A percentile compares a stretch with the other conserved stretches of the same genome.
phyloP scores from a whole-genome alignment of 768 basidiomycete genomes.

The Crassisporium funariophilum region DNA sequence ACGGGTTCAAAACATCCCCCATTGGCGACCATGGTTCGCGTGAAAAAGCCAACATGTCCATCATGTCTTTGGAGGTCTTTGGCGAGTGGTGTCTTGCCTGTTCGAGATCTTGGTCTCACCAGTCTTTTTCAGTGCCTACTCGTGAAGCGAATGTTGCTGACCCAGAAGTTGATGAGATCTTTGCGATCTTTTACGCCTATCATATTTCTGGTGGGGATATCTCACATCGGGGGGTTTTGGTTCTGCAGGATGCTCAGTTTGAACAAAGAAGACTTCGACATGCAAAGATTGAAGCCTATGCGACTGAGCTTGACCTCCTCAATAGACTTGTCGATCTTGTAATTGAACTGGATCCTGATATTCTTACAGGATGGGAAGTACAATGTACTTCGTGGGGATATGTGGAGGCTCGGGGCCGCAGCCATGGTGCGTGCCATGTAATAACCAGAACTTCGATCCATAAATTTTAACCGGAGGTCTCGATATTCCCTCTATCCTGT shows the following conservation, averaged over 20 bases:
- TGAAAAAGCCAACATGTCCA: conserved; percentile 72
- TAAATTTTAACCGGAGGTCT: conserved; percentile 54
- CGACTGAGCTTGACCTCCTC: conserved; percentile 77
- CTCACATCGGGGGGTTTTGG: conserved; percentile 52
- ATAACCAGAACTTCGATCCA: no score
- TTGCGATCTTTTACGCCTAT: conserved; percentile 73
- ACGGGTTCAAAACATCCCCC: conserved; percentile 66
- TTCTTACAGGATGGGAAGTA: conserved; percentile 91
- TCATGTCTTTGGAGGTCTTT: conserved; percentile 84
- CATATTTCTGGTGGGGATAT: conserved; percentile 49
- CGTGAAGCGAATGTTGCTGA: conserved; percentile 61
- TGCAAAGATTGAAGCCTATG: conserved; percentile 52
- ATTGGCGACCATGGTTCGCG: conserved; percentile 36
- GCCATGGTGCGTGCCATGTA: conserved; percentile 48
- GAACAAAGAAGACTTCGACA: conserved; percentile 44
- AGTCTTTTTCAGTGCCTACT: conserved; percentile 52
- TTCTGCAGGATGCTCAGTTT: conserved; percentile 43
- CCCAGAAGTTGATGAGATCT: conserved; percentile 64
- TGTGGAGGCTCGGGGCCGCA: conserved; percentile 63
- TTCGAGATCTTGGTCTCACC: not conserved
- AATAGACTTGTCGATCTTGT: conserved; percentile 78
- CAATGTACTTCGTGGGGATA: conserved; percentile 92
- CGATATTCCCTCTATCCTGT: conserved; percentile 71
- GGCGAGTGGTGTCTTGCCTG: conserved; percentile 46
- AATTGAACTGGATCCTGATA: conserved; percentile 83